Base-by-base conservation (phyloP, 805 yeast genomes). In the Geotrichum ghanense region DNA sequence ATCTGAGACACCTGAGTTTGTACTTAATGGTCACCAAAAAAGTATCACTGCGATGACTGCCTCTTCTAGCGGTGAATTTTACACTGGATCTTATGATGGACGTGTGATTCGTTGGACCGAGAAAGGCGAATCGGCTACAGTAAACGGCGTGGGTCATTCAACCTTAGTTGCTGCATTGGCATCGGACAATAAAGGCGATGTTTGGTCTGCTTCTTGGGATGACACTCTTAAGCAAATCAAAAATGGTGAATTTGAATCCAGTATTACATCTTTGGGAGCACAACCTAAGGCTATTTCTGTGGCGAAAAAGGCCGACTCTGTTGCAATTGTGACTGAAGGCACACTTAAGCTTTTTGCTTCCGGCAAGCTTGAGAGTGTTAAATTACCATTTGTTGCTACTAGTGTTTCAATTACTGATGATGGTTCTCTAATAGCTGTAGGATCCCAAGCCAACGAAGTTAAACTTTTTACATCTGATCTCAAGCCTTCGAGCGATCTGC, bases 21-120 rank as follows among this genome's bases (percentile, higher is more conserved):
- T 72, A 1, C 65, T 86, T 14, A 63, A 67, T 47, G 96, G 97
- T 20, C 97, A 90, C 58, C 95, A 89, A 62, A 78, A 79, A 55
- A 73, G 88, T 12, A 75, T 90, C 47, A 86, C 95, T 0, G 73
- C 88, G 0, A 59, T 81, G 27, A 54, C 65, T 1, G 54, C 61
- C 3, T 58, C 60, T 10, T 63, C 58, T 3, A 50, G 45, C 9
- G 51, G 47, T 7, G 20, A 48, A 5, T 45, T 78, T 6, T 64
- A 68, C 49, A 73, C 89, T 2, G 96, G 95, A 16, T 80, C 90
- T 25, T 79, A 82, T 47, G 97, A 90, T 61, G 97, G 97, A 24
- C 68, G 75, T 34, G 63, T 89, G 7, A 63, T 75, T 41, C 60
- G 70, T 48, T 86, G 96, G 94, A 65, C 62, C 14, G 49, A 68